A percentile compares a stretch with the other conserved stretches of the same genome.
These are phyloP conservation scores for Larix kaempferi DNA, from an alignment of 75 land plant species.

Conservation along the genomic window DNA sequence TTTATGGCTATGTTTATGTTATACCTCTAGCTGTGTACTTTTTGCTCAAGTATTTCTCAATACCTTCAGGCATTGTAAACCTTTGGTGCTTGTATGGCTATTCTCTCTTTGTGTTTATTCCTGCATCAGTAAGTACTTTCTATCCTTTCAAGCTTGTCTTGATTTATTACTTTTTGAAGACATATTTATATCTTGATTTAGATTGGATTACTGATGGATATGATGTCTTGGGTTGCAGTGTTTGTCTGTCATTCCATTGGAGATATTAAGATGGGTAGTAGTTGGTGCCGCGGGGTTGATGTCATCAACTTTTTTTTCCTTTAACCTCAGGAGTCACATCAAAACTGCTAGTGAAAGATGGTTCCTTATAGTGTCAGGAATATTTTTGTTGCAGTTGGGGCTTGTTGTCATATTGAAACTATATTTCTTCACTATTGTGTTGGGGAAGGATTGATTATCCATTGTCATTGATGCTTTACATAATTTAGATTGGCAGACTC, in stretches of 20 bases:
- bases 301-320: conserved; percentile 92
- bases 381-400: conserved; percentile 73
- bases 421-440: conserved; percentile 81
- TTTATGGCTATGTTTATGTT: conserved; percentile 88
- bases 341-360: conserved; percentile 89
- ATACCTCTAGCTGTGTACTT: conserved; percentile 84
- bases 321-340: conserved; percentile 86
- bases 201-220: too few species aligned
- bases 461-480: too few species aligned
- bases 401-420: conserved; percentile 74
- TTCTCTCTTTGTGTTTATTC: conserved; percentile 95
- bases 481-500: too few species aligned
- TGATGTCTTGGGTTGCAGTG: too few species aligned
- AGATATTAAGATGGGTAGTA: conserved; percentile 93
- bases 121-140: too few species aligned
- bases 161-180: too few species aligned
- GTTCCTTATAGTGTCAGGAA: conserved; percentile 78
- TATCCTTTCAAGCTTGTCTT: too few species aligned
- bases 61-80: conserved; percentile 83
- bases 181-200: too few species aligned
- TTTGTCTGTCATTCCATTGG: conserved; percentile 78
- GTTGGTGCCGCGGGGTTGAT: conserved; percentile 88
- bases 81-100: conserved; percentile 94
- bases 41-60: conserved; percentile 90
- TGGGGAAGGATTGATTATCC: conserved; percentile 14